Percentiles rank a stretch among this genome's conserved stretches.
Evolutionary conservation across 495 filamentous ascomycete species (phyloP).

Genomic region (Friedmanniomyces simplex): DNA sequence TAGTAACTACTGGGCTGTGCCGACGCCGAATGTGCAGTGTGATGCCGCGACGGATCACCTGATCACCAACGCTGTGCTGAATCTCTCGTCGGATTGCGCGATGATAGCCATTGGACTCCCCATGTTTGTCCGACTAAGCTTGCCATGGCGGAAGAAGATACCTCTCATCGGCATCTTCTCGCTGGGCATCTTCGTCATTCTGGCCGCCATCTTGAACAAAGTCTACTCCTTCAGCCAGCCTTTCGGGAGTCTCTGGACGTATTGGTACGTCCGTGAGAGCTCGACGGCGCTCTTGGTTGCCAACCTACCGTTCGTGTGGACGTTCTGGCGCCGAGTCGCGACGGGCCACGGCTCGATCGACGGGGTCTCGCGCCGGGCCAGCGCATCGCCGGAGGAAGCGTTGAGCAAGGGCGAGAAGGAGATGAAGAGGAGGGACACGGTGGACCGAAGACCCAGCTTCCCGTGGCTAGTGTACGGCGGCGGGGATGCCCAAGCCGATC

Average conservation of each 20-base stretch:
- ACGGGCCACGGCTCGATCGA: background rate
- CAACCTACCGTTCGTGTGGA: conserved; percentile 56
- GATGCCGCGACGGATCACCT: conserved; percentile 42
- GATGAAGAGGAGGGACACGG: background rate
- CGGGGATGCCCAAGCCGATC: background rate
- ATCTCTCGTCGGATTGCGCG: conserved; percentile 52
- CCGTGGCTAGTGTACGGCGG: background rate
- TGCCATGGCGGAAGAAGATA: conserved; percentile 42
- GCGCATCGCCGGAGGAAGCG: background rate
- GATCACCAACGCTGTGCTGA: conserved; percentile 56
- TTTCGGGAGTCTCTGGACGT: conserved; percentile 48
- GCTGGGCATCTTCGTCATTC: conserved; percentile 54
- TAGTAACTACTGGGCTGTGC: conserved; percentile 36
- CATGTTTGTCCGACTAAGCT: conserved; percentile 43
- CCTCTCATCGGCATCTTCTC: conserved; percentile 40
- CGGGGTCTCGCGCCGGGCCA: background rate
- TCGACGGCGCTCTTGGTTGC: conserved; percentile 52
- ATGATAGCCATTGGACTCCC: conserved; percentile 54
- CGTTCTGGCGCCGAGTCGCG: conserved; percentile 23
- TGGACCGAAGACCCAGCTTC: background rate
- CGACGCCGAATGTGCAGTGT: conserved; percentile 26
- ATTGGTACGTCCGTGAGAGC: conserved; percentile 59
- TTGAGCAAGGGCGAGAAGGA: conserved; percentile 2
- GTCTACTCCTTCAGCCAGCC: conserved; percentile 53
- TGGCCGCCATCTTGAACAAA: conserved; percentile 53